Conservation (phyloP, 768 basidiomycete species). For the Lactarius vividus region DNA sequence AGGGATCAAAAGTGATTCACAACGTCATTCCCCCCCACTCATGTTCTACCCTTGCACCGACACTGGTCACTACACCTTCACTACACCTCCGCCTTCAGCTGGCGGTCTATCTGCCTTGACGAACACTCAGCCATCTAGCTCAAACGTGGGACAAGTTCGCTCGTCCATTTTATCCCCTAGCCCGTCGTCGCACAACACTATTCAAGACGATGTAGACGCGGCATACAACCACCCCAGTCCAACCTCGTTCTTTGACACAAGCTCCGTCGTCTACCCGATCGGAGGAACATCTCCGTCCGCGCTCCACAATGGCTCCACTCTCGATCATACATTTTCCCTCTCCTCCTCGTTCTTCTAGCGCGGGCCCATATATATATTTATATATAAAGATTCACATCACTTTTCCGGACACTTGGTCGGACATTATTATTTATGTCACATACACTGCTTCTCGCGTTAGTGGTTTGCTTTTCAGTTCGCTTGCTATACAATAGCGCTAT, state of each 20-base stretch:
- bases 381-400: slow-evolving; percentile 3
- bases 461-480: neutral
- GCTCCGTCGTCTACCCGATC: slow-evolving; percentile 22
- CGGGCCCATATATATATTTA: neutral
- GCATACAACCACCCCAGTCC: slow-evolving; percentile 20
- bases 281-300: slow-evolving; percentile 20
- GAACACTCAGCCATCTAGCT: slow-evolving; percentile 4
- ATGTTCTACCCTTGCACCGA: slow-evolving; percentile 25
- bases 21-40: slow-evolving; percentile 18
- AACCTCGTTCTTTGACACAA: slow-evolving; percentile 19
- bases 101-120: slow-evolving; percentile 8
- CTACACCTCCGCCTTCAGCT: slow-evolving; percentile 18
- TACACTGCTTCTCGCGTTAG: slow-evolving; percentile 10
- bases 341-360: slow-evolving; percentile 26
- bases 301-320: slow-evolving; percentile 19
- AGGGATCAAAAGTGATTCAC: slow-evolving; percentile 11
- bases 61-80: slow-evolving; percentile 24
- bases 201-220: slow-evolving; percentile 21
- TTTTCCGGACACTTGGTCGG: slow-evolving; percentile 9
- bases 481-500: neutral
- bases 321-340: slow-evolving; percentile 25
- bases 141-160: slow-evolving; percentile 12
- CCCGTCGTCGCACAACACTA: slow-evolving; percentile 19
- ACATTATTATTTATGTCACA: slow-evolving; percentile 20
- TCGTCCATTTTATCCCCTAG: slow-evolving; percentile 20